These are phyloP conservation scores for Mitragyna speciosa DNA, from an alignment of 257 asterid genomes.

Conservation along the genomic window DNA sequence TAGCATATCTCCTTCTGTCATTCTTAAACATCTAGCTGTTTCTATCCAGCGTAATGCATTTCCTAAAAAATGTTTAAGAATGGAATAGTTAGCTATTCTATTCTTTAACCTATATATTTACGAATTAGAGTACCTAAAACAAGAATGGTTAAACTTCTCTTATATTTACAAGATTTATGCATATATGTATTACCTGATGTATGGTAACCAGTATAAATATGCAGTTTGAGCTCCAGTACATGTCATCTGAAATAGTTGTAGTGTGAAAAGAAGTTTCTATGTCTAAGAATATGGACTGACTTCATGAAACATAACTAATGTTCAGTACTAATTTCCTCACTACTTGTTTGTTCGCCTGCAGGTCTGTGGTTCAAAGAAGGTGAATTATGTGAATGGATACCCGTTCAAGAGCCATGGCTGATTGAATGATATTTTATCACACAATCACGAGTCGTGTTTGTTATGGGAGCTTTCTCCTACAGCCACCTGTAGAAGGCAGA, in stretches of 20 bases:
- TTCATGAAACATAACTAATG: not conserved
- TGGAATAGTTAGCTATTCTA: too few relatives aligned
- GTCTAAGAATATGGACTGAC: not conserved
- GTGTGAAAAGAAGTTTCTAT: not conserved
- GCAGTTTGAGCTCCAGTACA: not conserved
- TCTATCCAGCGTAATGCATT: too few relatives aligned
- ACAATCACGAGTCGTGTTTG: not conserved
- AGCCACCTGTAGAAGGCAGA: not conserved
- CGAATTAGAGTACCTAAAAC: too few relatives aligned
- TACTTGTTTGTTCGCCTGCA: slow-evolving; percentile 24
- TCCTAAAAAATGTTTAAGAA: too few relatives aligned
- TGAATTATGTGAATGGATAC: slow-evolving; percentile 66
- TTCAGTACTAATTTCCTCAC: too few relatives aligned
- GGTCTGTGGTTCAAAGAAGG: slow-evolving; percentile 85
- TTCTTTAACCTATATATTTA: too few relatives aligned
- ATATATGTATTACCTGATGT: not conserved
- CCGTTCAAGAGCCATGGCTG: slow-evolving; percentile 72
- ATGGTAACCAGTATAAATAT: not conserved
- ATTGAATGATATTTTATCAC: slow-evolving; percentile 37
- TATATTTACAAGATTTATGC: not conserved
- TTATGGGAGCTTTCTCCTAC: not conserved
- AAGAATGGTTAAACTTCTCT: not conserved
- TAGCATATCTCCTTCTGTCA: not conserved
- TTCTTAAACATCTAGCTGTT: not conserved
- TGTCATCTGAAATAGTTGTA: not conserved